Base-by-base conservation (phyloP, 306 rosid genomes). In the Prunus mume region DNA sequence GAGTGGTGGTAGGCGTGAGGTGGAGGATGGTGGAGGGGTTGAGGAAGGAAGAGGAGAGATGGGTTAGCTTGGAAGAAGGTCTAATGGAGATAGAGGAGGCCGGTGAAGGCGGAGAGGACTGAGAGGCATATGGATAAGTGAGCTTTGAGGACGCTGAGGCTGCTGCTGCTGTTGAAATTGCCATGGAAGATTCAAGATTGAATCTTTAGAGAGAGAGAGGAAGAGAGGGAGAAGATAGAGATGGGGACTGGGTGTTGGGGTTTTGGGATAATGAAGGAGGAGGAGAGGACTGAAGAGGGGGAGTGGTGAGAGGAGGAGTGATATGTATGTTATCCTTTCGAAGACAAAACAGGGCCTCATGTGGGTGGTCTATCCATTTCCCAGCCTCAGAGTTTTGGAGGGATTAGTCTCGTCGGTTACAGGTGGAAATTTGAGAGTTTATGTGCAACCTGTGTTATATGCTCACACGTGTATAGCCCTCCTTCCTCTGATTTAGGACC, bases 11-110 rank as follows among this genome's bases (percentile, higher is more conserved):
- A 49, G 89, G 71, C 9, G 82, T 30, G 30, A 77, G 79, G 78
- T 82, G 96, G 83, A 88, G 86, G 78, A 84, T 74, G 5, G 88
- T 83, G 80, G 91, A 85, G 54, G 92, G 88, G 72, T 83, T 85
- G 9, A 90, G 25, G 86, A 87, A 92, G 69, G 96, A 87, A 13
- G 97, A 92, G 57, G 93, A 83, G 20, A 88, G 90, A 8, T 74
- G 87, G 78, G 88, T 64, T 3, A 72, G 46, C 18, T 77, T 87
- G 69, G 85, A 75, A 22, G 78, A 22, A 68, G 88, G 77, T 82
- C 79, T 82, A 24, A 66, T 9, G 78, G 76, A 58, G 72, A 79
- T 77, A 17, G 65, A 61, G 46, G 78, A 22, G 20, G 77, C 34
- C 27, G 85, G 14, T 4, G 81, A 67, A 4, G 91, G 65, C 3